A percentile compares a stretch with the other conserved stretches of the same genome.
Evolutionary conservation across 129 eudicot species (phyloP).

Genomic region (Chrysanthemum seticuspe): DNA sequence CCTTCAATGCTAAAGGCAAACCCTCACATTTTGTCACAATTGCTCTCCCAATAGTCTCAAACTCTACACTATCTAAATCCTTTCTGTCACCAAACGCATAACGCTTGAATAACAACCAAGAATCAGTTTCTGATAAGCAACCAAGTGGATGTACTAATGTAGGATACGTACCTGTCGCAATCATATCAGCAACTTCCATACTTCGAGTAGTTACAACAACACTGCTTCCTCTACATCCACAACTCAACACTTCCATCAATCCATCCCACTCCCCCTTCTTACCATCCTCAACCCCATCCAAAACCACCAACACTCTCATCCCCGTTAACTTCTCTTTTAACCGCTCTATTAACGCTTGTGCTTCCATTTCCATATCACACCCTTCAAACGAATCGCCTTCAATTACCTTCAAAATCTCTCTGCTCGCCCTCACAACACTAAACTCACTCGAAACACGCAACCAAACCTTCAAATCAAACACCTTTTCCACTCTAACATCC

Average conservation of each 20-base stretch:
- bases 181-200: slow-evolving; percentile 18
- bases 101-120: slow-evolving; percentile 27
- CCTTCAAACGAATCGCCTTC: slow-evolving; percentile 19
- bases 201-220: slow-evolving; percentile 28
- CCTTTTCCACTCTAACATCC: slow-evolving; percentile 28
- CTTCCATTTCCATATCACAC: slow-evolving; percentile 3
- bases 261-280: slow-evolving; percentile 20
- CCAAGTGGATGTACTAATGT: slow-evolving; percentile 12
- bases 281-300: slow-evolving; percentile 21
- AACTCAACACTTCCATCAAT: slow-evolving; percentile 22
- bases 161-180: background rate
- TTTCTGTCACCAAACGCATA: slow-evolving; percentile 23
- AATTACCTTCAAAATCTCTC: slow-evolving; percentile 26
- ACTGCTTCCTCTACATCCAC: slow-evolving; percentile 19
- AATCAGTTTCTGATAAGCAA: slow-evolving; percentile 26
- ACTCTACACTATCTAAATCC: slow-evolving; percentile 11
- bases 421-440: background rate
- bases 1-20: slow-evolving; percentile 37
- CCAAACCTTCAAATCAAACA: slow-evolving; percentile 34
- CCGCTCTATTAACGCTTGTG: background rate
- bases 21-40: slow-evolving; percentile 35
- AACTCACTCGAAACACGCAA: slow-evolving; percentile 16
- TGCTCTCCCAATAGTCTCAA: slow-evolving; percentile 29
- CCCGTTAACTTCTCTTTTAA: slow-evolving; percentile 15
- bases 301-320: slow-evolving; percentile 28